Percentiles rank a stretch among this genome's conserved stretches.
Conservation (phyloP, 257 asterid genomes). For the Ophiorrhiza pumila region DNA sequence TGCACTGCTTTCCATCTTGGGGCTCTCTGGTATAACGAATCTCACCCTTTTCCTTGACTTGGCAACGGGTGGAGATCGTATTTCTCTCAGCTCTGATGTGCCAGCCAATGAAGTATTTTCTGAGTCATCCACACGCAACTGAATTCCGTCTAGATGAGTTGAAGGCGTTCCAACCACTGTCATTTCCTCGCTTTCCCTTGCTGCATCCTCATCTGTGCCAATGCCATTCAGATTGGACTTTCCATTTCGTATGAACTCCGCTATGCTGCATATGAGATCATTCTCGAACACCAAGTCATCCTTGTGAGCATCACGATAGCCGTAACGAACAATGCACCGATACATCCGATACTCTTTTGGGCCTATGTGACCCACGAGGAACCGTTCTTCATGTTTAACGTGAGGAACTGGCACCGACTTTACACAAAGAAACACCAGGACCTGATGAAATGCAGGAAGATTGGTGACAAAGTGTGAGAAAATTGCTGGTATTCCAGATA, state of each 20-base stretch:
- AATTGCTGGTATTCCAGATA: constrained; percentile 85
- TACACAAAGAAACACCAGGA: constrained; percentile 78
- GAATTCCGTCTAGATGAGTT: constrained; percentile 47
- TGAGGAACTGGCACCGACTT: constrained; percentile 84
- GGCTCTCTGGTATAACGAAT: constrained; percentile 70
- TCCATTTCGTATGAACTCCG: constrained; percentile 70
- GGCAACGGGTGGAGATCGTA: constrained; percentile 30
- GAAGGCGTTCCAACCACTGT: constrained; percentile 76
- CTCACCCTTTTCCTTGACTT: constrained; percentile 60
- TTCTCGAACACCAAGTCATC: constrained; percentile 73
- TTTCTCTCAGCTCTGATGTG: constrained; percentile 48
- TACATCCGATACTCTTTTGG: constrained; percentile 72
- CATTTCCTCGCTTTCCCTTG: constrained; percentile 44
- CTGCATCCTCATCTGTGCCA: constrained; percentile 15
- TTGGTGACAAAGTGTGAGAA: constrained; percentile 91
- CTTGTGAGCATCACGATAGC: constrained; percentile 80
- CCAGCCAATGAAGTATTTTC: constrained; percentile 25
- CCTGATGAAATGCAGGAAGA: constrained; percentile 94
- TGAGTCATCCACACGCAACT: constrained; percentile 30
- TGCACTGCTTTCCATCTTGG: constrained; percentile 38
- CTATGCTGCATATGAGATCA: constrained; percentile 78
- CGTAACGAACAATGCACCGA: constrained; percentile 80
- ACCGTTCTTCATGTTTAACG: constrained; percentile 73
- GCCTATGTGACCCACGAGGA: constrained; percentile 77
- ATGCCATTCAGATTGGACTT: constrained; percentile 20